Conservation (phyloP, 257 asterid species). For the Solanum sparsipilum region DNA sequence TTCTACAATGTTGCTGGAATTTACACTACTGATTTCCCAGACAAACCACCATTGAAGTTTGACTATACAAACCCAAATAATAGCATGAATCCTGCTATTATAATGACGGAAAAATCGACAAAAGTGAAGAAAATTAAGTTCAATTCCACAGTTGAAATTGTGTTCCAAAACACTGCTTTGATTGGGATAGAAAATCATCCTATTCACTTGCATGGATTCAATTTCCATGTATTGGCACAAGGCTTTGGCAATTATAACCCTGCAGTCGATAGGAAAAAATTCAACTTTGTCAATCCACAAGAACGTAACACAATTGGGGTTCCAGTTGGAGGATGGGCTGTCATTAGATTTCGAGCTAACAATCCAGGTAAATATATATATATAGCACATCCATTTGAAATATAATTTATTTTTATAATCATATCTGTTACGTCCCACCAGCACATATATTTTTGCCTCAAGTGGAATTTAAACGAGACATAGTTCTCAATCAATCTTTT, state of each 20-base stretch:
- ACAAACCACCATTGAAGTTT: constrained; percentile 19
- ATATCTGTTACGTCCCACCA: neutral
- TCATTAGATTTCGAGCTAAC: constrained; percentile 37
- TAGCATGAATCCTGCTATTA: constrained; percentile 3
- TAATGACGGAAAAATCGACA: constrained; percentile 33
- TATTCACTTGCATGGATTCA: constrained; percentile 43
- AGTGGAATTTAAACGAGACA: neutral
- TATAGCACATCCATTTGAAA: neutral
- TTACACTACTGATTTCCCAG: constrained; percentile 24
- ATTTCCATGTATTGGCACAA: constrained; percentile 39
- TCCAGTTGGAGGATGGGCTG: constrained; percentile 46
- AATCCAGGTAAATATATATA: constrained; percentile 29
- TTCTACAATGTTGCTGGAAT: constrained; percentile 8
- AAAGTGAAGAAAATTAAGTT: constrained; percentile 27
- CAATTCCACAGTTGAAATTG: constrained; percentile 37
- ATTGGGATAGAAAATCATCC: constrained; percentile 53
- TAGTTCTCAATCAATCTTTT: neutral
- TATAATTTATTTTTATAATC: neutral
- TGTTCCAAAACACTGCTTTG: constrained; percentile 44
- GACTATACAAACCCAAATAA: constrained; percentile 28
- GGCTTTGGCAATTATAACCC: constrained; percentile 50
- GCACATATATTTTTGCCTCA: neutral
- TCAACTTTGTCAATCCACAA: constrained; percentile 41
- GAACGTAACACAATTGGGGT: constrained; percentile 39
- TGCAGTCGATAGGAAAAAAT: constrained; percentile 11